Evolutionary conservation across 139 green algal species (phyloP).

Genomic region (Picochlorum sp.): DNA sequence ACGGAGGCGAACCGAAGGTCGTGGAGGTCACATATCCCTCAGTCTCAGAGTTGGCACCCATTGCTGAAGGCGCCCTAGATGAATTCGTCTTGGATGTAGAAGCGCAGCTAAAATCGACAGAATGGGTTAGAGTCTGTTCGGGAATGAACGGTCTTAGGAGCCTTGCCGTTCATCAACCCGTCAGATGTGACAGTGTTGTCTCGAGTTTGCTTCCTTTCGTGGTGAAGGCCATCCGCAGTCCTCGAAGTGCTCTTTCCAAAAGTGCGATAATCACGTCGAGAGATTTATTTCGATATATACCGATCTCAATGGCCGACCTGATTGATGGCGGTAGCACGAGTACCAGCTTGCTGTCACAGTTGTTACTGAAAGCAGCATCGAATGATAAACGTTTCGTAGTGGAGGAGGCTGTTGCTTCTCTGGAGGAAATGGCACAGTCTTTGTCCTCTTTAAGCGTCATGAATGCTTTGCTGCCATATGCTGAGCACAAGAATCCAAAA

Average conservation of each 20-base stretch:
- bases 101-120: conserved; percentile 9
- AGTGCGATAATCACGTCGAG: conserved; percentile 35
- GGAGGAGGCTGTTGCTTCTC: conserved; percentile 38
- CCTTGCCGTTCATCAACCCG: conserved; percentile 21
- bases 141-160: conserved; percentile 30
- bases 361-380: conserved; percentile 47
- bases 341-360: conserved; percentile 40
- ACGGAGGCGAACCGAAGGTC: conserved; percentile 33
- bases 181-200: conserved; percentile 4
- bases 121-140: conserved; percentile 24
- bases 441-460: conserved; percentile 14
- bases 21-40: conserved; percentile 37
- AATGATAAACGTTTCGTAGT: conserved; percentile 65
- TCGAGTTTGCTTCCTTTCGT: conserved; percentile 27
- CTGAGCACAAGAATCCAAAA: conserved; percentile 44
- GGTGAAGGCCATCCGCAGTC: conserved; percentile 42
- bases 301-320: conserved; percentile 23
- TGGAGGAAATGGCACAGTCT: conserved; percentile 11
- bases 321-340: conserved; percentile 31
- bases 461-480: conserved; percentile 41
- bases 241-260: conserved; percentile 52
- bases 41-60: conserved; percentile 17
- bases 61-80: background rate
- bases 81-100: background rate
- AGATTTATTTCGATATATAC: conserved; percentile 34